Percentiles rank a stretch among this genome's conserved stretches.
Evolutionary conservation across 306 rosid species (phyloP).

Genomic region (Gynostemma pentaphyllum): DNA sequence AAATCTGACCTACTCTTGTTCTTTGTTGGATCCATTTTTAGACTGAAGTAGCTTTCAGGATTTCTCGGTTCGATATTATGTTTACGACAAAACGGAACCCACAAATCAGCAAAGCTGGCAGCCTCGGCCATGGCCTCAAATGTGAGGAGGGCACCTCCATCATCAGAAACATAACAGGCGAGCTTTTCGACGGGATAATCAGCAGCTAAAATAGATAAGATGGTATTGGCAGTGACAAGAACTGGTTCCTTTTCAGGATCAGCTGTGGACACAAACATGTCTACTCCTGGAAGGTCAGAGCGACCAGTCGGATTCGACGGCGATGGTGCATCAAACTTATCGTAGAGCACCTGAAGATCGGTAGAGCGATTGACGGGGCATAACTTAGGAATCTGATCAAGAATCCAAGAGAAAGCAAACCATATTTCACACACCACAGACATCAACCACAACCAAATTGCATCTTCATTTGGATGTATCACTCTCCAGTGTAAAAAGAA

Average conservation of each 20-base stretch:
- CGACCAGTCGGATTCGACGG: conserved; percentile 42
- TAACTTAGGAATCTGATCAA: conserved; percentile 82
- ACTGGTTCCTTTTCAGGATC: conserved; percentile 95
- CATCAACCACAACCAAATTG: conserved; percentile 69
- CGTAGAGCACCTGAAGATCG: conserved; percentile 53
- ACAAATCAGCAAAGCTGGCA: conserved; percentile 80
- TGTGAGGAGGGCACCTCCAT: conserved; percentile 74
- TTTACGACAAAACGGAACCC: conserved; percentile 89
- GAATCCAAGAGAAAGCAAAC: conserved; percentile 93
- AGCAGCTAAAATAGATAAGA: conserved; percentile 69
- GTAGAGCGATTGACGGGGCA: conserved; percentile 70
- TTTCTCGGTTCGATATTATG: conserved; percentile 76
- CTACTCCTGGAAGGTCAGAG: conserved; percentile 42
- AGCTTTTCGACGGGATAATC: conserved; percentile 90
- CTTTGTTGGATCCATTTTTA: conserved; percentile 76
- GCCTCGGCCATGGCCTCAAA: conserved; percentile 92
- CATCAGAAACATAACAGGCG: conserved; percentile 79
- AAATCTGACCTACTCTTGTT: conserved; percentile 67
- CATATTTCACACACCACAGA: conserved; percentile 83
- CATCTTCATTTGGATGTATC: conserved; percentile 59
- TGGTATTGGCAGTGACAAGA: conserved; percentile 81
- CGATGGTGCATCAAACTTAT: conserved; percentile 54
- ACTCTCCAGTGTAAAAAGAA: conserved; percentile 80
- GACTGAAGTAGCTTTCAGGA: conserved; percentile 63
- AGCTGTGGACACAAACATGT: conserved; percentile 77